A percentile compares a stretch with the other conserved stretches of the same genome.
Conservation (phyloP, 805 yeast species). For the Metschnikowia lachancei region DNA sequence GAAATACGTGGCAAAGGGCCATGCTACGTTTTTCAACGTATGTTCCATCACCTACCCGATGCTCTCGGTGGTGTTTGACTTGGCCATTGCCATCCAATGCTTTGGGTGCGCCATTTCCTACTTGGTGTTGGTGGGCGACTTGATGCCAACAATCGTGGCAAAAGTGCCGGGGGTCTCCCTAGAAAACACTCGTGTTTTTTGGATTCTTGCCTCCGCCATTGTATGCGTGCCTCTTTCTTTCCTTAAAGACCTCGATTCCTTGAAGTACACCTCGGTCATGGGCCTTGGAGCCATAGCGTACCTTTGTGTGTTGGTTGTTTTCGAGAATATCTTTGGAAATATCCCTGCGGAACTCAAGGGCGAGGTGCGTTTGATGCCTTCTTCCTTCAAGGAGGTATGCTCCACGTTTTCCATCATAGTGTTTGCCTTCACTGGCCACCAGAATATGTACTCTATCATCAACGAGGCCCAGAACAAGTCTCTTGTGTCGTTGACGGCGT, state of each 20-base stretch:
- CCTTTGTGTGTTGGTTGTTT: conserved; percentile 66
- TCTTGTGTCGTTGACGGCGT: conserved; percentile 41
- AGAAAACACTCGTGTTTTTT: conserved; percentile 45
- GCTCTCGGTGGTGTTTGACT: conserved; percentile 63
- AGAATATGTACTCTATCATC: conserved; percentile 85
- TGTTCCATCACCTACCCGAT: conserved; percentile 65
- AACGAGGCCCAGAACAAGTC: conserved; percentile 70
- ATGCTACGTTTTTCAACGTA: conserved; percentile 70
- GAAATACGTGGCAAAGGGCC: conserved; percentile 52
- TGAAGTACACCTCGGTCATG: conserved; percentile 79
- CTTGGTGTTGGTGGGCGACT: conserved; percentile 71
- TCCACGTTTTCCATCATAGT: conserved; percentile 83
- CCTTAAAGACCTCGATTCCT: conserved; percentile 71
- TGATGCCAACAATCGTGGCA: conserved; percentile 58
- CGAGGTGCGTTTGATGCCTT: conserved; percentile 30
- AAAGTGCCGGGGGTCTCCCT: conserved; percentile 22
- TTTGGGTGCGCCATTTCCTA: conserved; percentile 75
- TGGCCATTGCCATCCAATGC: conserved; percentile 72
- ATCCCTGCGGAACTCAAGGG: conserved; percentile 36
- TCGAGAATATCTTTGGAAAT: conserved; percentile 64
- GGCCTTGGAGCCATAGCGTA: conserved; percentile 81
- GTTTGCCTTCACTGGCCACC: conserved; percentile 94
- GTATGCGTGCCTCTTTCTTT: conserved; percentile 64
- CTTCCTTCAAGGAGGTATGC: conserved; percentile 50
- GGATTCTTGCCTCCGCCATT: conserved; percentile 53